Evolutionary conservation across 2,329 filamentous ascomycete genomes (phyloP).

Genomic region (Chaetomium sp.): DNA sequence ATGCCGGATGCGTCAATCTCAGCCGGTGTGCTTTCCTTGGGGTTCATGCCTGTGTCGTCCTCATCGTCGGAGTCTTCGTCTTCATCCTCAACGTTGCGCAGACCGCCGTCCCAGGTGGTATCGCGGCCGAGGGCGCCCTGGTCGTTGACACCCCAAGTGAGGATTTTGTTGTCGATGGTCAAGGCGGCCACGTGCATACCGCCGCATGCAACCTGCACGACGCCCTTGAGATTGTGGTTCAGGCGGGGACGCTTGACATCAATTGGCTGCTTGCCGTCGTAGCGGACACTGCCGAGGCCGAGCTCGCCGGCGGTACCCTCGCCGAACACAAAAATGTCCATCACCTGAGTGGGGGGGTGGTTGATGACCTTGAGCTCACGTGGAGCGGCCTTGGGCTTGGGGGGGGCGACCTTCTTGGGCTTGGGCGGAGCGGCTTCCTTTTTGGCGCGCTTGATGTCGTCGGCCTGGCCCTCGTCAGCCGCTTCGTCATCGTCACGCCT

Average conservation of each 20-base stretch:
- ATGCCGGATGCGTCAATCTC: conserved; percentile 44
- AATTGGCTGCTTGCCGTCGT: conserved; percentile 53
- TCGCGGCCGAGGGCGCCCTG: conserved; percentile 73
- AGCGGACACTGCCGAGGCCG: conserved; percentile 64
- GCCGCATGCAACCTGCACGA: conserved; percentile 71
- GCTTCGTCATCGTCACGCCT: conserved; percentile 21
- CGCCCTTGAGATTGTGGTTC: conserved; percentile 56
- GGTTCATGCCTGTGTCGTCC: conserved; percentile 47
- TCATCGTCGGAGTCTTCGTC: conserved; percentile 27
- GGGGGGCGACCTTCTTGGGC: conserved; percentile 35
- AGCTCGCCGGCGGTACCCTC: conserved; percentile 77
- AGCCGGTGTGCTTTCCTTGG: conserved; percentile 55
- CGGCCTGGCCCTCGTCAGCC: conserved; percentile 11
- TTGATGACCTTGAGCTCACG: conserved; percentile 45
- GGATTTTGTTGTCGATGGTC: conserved; percentile 72
- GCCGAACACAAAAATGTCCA: conserved; percentile 76
- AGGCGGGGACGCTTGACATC: conserved; percentile 70
- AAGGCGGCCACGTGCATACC: conserved; percentile 77
- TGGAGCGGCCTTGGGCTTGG: conserved; percentile 18
- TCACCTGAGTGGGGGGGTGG: conserved; percentile 51
- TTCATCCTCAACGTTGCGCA: conserved; percentile 44
- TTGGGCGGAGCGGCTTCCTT: conserved; percentile 21
- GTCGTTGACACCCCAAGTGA: conserved; percentile 86
- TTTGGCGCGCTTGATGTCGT: conserved; percentile 23
- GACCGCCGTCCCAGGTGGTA: conserved; percentile 56